phyloP scores from a whole-genome alignment of 2,329 filamentous ascomycete genomes.

The Pseudocercospora musae region DNA sequence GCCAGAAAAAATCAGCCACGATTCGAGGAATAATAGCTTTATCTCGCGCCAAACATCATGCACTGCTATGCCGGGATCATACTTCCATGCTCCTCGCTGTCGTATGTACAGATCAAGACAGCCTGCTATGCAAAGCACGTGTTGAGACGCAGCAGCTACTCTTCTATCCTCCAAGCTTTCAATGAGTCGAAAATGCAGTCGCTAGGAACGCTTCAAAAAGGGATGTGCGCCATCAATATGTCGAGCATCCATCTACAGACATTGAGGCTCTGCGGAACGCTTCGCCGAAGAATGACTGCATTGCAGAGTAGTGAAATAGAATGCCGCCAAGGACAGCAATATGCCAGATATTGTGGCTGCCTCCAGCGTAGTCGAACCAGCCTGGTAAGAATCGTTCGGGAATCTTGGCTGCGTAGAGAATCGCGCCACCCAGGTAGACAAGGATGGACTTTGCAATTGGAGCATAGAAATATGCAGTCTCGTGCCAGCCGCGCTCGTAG shows the following conservation, averaged over 20 bases:
- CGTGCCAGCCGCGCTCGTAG: slow-evolving; percentile 70
- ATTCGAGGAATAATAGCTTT: not conserved
- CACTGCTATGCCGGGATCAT: slow-evolving; percentile 8
- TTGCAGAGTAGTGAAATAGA: slow-evolving; percentile 92
- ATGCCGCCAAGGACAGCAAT: slow-evolving; percentile 91
- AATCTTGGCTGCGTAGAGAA: slow-evolving; percentile 85
- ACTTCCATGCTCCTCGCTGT: slow-evolving; percentile 5
- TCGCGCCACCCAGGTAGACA: slow-evolving; percentile 81
- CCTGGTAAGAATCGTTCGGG: slow-evolving; percentile 92
- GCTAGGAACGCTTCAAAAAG: not conserved
- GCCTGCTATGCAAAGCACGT: slow-evolving; percentile 13
- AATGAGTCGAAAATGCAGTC: not conserved
- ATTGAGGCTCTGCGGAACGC: slow-evolving; percentile 39
- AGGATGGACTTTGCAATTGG: slow-evolving; percentile 78
- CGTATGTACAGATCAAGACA: slow-evolving; percentile 7
- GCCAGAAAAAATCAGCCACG: not conserved
- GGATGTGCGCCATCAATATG: not conserved
- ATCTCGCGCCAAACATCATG: not conserved
- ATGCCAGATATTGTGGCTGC: slow-evolving; percentile 97
- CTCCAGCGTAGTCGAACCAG: slow-evolving; percentile 90
- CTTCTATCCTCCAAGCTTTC: not conserved
- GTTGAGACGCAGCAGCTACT: slow-evolving; percentile 5
- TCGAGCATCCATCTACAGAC: slow-evolving; percentile 10
- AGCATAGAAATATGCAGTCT: slow-evolving; percentile 86
- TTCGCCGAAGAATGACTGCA: slow-evolving; percentile 85